Base-by-base conservation (phyloP, 2,329 filamentous ascomycete species). In the Ceratocystis cubensis region DNA sequence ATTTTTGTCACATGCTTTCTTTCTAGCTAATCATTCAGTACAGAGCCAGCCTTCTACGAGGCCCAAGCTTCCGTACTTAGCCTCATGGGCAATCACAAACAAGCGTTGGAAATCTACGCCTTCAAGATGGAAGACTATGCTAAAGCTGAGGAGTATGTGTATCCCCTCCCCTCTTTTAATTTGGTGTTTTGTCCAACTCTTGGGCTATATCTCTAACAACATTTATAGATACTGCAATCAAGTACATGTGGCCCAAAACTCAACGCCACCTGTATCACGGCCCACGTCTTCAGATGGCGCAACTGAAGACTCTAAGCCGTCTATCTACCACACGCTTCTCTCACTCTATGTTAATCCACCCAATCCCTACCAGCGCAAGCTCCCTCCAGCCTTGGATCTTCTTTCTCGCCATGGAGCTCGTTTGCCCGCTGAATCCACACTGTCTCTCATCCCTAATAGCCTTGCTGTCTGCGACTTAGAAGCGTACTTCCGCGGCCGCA, bases 31-130 rank as follows among this genome's bases (percentile, higher is more conserved):
- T 25, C 72, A 68, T 56, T 65, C 5, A 8, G 10, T 13, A 20
- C 70, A 93, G 91, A 96, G 74, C 80, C 91, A 0, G 81, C 84
- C 2, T 96, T 96, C 72, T 96, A 88, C 75, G 93, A 97, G 74
- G 86, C 91, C 1, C 86, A 93, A 69, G 94, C 94, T 5, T 87
- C 97, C 57, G 87, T 97, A 22, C 83, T 97, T 48, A 91, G 90
- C 75, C 95, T 94, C 71, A 96, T 97, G 89, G 91, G 90, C 5
- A 88, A 93, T 71, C 92, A 99, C 77, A 92, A 91, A 73, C 91
- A 97, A 76, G 94, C 94, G 0, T 78, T 99, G n/a, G 88, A 94
- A 73, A 96, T 99, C 64, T 99, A 96, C 74, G 93, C 97, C 33
- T 99, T 96, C 77, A 94, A 93, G 75, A 84, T 99, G 75, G 79